Conservation (phyloP, 306 rosid genomes). For the Pterocarpus santalinus region DNA sequence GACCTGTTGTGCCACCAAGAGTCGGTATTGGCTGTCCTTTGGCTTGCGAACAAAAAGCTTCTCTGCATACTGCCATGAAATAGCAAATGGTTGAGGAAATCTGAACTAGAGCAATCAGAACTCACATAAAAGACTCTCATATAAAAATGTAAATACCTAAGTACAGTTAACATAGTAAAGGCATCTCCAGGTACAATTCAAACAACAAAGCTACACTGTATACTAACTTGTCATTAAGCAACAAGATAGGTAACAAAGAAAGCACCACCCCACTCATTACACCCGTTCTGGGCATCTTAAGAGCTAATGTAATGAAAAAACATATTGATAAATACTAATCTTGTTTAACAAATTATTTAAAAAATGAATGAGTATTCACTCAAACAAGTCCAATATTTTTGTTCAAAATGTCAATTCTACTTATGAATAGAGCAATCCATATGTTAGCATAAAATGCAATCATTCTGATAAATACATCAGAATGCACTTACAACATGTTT, state of each 20-base stretch:
- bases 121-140: slow-evolving; percentile 9
- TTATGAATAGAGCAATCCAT: not conserved
- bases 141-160: slow-evolving; percentile 6
- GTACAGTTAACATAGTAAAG: not conserved
- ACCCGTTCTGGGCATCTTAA: not conserved
- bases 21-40: slow-evolving; percentile 78
- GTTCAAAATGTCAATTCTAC: not conserved
- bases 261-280: slow-evolving; percentile 4
- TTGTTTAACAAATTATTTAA: not conserved
- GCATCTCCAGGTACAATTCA: slow-evolving; percentile 34
- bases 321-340: not conserved
- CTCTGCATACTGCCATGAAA: slow-evolving; percentile 86
- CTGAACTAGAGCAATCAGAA: slow-evolving; percentile 20
- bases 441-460: slow-evolving; percentile 2
- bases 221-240: slow-evolving; percentile 8
- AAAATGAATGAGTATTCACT: slow-evolving; percentile 9
- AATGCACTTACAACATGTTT: not conserved
- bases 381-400: slow-evolving; percentile 10
- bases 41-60: slow-evolving; percentile 86
- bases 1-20: slow-evolving; percentile 81
- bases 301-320: not conserved
- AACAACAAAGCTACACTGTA: not conserved
- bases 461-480: not conserved
- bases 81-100: slow-evolving; percentile 41
- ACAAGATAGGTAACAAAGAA: not conserved